Evolutionary conservation across 805 yeast genomes (phyloP).

Genomic region (Hanseniaspora taiwanica): DNA sequence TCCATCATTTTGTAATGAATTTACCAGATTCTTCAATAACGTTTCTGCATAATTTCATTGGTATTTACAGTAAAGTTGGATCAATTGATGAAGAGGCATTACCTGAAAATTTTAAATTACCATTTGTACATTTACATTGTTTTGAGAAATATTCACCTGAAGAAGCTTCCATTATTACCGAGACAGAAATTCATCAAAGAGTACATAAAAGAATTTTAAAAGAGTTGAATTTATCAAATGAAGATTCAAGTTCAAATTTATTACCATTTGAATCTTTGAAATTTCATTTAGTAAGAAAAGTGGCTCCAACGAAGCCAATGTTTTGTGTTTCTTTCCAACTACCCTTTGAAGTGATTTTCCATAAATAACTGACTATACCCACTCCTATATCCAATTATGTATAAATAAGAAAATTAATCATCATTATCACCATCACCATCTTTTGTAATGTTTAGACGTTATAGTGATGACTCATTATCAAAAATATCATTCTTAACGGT

Average conservation of each 20-base stretch:
- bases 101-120: slow-evolving; percentile 37
- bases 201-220: slow-evolving; percentile 41
- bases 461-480: no score
- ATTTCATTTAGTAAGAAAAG: slow-evolving; percentile 83
- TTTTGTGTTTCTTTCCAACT: slow-evolving; percentile 70
- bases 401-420: background rate
- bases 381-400: background rate
- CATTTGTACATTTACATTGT: slow-evolving; percentile 77
- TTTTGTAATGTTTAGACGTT: no score
- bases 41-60: slow-evolving; percentile 65
- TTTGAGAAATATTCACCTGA: slow-evolving; percentile 77
- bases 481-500: no score
- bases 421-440: background rate
- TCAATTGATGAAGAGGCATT: slow-evolving; percentile 17
- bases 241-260: slow-evolving; percentile 20
- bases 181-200: slow-evolving; percentile 54
- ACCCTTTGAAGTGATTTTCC: slow-evolving; percentile 33
- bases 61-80: slow-evolving; percentile 44
- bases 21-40: slow-evolving; percentile 86
- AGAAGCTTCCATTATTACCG: slow-evolving; percentile 52
- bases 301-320: slow-evolving; percentile 96
- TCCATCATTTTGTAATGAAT: slow-evolving; percentile 82
- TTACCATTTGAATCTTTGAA: slow-evolving; percentile 33
- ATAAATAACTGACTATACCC: background rate
- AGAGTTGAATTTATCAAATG: slow-evolving; percentile 32